These are phyloP conservation scores for Paecilomyces variotii DNA, from an alignment of 2,329 filamentous ascomycete genomes.

Conservation along the genomic window DNA sequence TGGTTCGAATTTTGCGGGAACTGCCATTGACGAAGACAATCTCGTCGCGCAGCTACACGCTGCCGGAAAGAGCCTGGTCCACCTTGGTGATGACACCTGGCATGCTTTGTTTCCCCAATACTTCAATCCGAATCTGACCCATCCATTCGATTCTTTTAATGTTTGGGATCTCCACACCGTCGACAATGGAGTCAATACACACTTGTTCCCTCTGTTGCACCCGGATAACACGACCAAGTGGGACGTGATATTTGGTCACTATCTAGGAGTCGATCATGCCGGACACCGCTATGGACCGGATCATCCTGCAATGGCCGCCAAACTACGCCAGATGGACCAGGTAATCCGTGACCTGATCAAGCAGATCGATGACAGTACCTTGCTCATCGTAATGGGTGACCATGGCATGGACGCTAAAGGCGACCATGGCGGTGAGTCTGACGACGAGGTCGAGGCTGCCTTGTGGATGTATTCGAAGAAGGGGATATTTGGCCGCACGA, in stretches of 20 bases:
- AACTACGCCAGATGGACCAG: slow-evolving; percentile 82
- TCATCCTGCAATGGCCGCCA: slow-evolving; percentile 83
- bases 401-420: slow-evolving; percentile 98
- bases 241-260: slow-evolving; percentile 94
- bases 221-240: slow-evolving; percentile 60
- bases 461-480: slow-evolving; percentile 98
- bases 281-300: slow-evolving; percentile 93
- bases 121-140: slow-evolving; percentile 79
- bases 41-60: slow-evolving; percentile 56
- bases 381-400: slow-evolving; percentile 96
- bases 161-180: slow-evolving; percentile 97
- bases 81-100: slow-evolving; percentile 98
- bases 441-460: slow-evolving; percentile 89
- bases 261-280: slow-evolving; percentile 91
- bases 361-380: slow-evolving; percentile 70
- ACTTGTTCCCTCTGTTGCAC: slow-evolving; percentile 70
- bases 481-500: slow-evolving; percentile 71
- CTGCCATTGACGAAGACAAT: slow-evolving; percentile 90
- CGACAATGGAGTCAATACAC: slow-evolving; percentile 86
- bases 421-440: slow-evolving; percentile 95
- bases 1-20: slow-evolving; percentile 91
- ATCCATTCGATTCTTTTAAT: slow-evolving; percentile 92
- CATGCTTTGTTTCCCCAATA: slow-evolving; percentile 86
- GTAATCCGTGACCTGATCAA: slow-evolving; percentile 66
- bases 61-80: slow-evolving; percentile 70